A percentile compares a stretch with the other conserved stretches of the same genome.
Conservation (phyloP, 768 basidiomycete genomes). For the Melanogaster broomeanus region DNA sequence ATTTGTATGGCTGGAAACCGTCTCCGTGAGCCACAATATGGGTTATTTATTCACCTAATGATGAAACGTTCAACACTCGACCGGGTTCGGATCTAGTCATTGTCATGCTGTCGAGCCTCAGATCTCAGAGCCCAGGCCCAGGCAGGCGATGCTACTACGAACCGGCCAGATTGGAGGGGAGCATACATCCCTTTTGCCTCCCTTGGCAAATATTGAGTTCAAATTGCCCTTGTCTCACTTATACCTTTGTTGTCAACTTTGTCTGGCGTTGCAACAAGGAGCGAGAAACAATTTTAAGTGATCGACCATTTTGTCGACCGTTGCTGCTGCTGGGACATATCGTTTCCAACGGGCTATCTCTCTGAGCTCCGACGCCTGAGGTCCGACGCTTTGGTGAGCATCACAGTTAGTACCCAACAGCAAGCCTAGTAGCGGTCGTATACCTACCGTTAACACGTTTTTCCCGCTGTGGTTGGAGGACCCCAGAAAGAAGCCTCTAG, state of each 20-base stretch:
- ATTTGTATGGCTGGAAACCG: constrained; percentile 2
- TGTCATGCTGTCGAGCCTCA: constrained; percentile 19
- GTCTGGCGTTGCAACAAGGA: constrained; percentile 38
- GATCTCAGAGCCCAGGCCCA: no score
- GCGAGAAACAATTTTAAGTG: constrained; percentile 14
- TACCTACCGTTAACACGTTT: constrained; percentile 1
- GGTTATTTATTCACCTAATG: constrained; percentile 19
- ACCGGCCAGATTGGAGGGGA: no score
- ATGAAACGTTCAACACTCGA: constrained; percentile 29
- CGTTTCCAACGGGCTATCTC: constrained; percentile 6
- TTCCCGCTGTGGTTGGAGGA: constrained; percentile 14
- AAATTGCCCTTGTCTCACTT: no score
- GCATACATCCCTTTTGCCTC: no score
- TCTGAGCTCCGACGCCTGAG: no score
- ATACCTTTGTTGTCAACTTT: constrained; percentile 30
- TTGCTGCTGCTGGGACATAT: constrained; percentile 3
- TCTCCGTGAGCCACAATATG: constrained; percentile 15
- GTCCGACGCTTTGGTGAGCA: constrained; percentile 6
- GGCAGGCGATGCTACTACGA: constrained; percentile 19
- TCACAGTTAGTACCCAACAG: constrained; percentile 16
- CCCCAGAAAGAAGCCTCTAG: constrained; percentile 19
- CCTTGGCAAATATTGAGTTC: no score
- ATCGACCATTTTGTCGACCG: background rate
- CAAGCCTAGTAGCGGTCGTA: background rate
- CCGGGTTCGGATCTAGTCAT: no score